These are phyloP conservation scores for Roridomyces roridus DNA, from an alignment of 768 basidiomycete genomes.

Conservation along the genomic window DNA sequence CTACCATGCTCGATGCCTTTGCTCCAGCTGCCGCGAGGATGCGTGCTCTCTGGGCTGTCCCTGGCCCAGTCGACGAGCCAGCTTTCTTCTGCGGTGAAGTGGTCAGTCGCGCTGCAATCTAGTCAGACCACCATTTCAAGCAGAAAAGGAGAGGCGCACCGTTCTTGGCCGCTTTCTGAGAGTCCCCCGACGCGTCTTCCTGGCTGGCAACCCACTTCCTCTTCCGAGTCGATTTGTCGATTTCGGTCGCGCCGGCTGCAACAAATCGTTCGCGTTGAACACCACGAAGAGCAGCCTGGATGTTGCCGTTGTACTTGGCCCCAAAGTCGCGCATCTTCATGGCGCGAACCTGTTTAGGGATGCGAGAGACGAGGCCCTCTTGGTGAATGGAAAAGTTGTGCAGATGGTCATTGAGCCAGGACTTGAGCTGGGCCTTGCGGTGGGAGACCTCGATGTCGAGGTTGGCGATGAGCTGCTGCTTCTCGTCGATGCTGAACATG, in stretches of 20 bases:
- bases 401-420: conserved; percentile 76
- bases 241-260: conserved; percentile 58
- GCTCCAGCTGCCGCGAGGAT: conserved; percentile 39
- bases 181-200: conserved; percentile 50
- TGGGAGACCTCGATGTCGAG: conserved; percentile 86
- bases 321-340: conserved; percentile 82
- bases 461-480: conserved; percentile 75
- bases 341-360: conserved; percentile 74
- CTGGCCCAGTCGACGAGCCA: conserved; percentile 56
- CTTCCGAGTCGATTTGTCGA: conserved; percentile 74
- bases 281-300: conserved; percentile 73
- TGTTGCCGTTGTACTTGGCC: conserved; percentile 77
- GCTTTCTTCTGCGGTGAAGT: conserved; percentile 62
- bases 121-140: not conserved
- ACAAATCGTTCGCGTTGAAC: conserved; percentile 68
- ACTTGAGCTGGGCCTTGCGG: conserved; percentile 73
- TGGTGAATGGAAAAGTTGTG: conserved; percentile 79
- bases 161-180: conserved; percentile 60
- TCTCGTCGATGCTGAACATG: conserved; percentile 69
- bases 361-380: conserved; percentile 74
- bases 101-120: conserved; percentile 47
- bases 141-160: conserved; percentile 45
- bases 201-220: conserved; percentile 79
- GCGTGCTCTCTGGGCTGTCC: conserved; percentile 56
- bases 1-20: conserved; percentile 52